Evolutionary conservation across 768 basidiomycete species (phyloP).

Genomic region (Agrocybe pediades): DNA sequence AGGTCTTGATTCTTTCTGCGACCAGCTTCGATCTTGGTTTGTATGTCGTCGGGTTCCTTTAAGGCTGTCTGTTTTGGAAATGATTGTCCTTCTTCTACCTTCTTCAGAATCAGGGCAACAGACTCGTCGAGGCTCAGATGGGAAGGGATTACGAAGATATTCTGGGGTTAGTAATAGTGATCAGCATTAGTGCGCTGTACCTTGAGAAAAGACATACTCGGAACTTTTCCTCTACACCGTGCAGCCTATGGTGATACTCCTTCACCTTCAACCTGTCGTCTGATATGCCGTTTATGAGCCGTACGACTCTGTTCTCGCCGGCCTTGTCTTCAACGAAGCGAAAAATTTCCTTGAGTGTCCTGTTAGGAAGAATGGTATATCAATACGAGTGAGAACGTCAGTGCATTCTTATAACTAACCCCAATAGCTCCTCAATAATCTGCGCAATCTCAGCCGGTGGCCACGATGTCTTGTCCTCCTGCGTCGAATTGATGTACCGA

Average conservation of each 20-base stretch:
- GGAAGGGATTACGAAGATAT: constrained; percentile 5
- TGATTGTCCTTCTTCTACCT: no score
- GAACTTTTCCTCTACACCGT: constrained; percentile 9
- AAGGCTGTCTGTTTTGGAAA: no score
- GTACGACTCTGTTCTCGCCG: background rate
- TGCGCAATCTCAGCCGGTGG: constrained; percentile 6
- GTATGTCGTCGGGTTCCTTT: no score
- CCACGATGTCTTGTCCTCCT: constrained; percentile 13
- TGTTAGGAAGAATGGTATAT: background rate
- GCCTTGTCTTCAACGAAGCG: constrained; percentile 7
- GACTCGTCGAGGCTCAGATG: constrained; percentile 9
- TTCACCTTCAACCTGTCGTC: constrained; percentile 8
- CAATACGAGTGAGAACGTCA: no score
- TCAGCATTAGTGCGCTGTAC: background rate
- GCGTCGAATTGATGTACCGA: constrained; percentile 7
- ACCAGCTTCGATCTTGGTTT: no score
- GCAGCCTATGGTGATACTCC: constrained; percentile 14
- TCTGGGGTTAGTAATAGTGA: background rate
- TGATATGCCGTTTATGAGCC: constrained; percentile 3
- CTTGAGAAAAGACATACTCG: constrained; percentile 3
- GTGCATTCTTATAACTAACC: no score
- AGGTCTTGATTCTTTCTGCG: no score
- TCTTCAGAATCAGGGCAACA: no score
- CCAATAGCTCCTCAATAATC: constrained; percentile 8
- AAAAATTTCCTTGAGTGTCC: constrained; percentile 10